Evolutionary conservation across 2,329 filamentous ascomycete species (phyloP).

Genomic region (Microascus cirrosus): DNA sequence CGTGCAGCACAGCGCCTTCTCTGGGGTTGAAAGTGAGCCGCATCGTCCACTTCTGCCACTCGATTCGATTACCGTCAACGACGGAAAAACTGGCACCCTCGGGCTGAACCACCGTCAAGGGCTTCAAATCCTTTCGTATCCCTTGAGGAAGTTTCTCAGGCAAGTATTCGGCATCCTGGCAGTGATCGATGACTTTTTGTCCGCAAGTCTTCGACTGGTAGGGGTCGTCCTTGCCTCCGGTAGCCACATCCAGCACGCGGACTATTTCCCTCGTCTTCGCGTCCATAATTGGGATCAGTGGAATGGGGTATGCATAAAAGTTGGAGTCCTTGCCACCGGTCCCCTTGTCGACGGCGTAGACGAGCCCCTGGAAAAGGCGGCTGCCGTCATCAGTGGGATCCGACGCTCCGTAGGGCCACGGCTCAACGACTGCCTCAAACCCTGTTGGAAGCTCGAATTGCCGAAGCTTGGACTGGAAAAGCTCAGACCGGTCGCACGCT

Average conservation of each 20-base stretch:
- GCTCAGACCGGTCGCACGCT: neutral
- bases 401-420: neutral
- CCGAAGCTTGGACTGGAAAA: no score
- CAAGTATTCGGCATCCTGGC: neutral
- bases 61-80: constrained; percentile 18
- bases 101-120: constrained; percentile 50
- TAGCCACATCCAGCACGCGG: neutral
- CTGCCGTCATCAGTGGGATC: neutral
- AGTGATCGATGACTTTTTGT: neutral
- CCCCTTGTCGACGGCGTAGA: neutral
- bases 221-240: neutral
- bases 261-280: neutral
- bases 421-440: neutral
- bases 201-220: neutral
- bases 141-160: constrained; percentile 26
- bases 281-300: neutral
- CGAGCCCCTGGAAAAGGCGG: neutral
- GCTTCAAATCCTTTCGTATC: constrained; percentile 52
- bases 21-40: constrained; percentile 57
- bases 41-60: constrained; percentile 62
- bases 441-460: neutral
- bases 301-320: neutral
- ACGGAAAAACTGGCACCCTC: constrained; percentile 46
- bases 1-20: constrained; percentile 60
- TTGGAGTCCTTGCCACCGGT: neutral